Evolutionary conservation across 2,329 filamentous ascomycete genomes (phyloP).

Genomic region (Fusarium globosum): DNA sequence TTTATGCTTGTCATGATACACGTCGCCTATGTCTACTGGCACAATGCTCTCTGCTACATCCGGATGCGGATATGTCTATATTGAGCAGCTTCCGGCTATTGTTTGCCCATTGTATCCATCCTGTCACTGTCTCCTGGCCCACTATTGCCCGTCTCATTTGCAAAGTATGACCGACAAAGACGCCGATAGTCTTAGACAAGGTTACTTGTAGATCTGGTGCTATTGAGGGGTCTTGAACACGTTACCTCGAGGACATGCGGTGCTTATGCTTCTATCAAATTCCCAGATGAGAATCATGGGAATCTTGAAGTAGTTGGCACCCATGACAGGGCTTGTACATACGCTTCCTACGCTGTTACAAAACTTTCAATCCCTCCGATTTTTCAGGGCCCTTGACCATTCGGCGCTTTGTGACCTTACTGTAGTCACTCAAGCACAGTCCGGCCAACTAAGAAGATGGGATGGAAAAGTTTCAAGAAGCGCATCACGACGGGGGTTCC

Average conservation of each 20-base stretch:
- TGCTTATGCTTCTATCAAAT: constrained; percentile 15
- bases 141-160: constrained; percentile 47
- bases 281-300: constrained; percentile 1
- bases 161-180: constrained; percentile 53
- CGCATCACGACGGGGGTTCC: constrained; percentile 50
- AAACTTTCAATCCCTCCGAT: background rate
- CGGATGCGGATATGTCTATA: constrained; percentile 23
- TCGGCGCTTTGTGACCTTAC: background rate
- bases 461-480: constrained; percentile 53
- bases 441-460: constrained; percentile 46
- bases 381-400: constrained; percentile 1
- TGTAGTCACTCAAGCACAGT: background rate
- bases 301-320: background rate
- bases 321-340: constrained; percentile 8
- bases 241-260: background rate
- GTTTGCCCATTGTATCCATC: constrained; percentile 21
- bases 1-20: constrained; percentile 24
- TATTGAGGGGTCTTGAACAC: constrained; percentile 36
- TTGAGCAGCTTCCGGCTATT: constrained; percentile 17
- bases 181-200: constrained; percentile 51
- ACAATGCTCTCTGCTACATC: constrained; percentile 7
- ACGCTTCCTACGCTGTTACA: background rate
- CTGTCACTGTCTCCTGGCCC: constrained; percentile 40
- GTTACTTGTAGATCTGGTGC: constrained; percentile 26
- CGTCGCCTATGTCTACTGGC: constrained; percentile 1